These are phyloP conservation scores for Sporothrix brasiliensis DNA, from an alignment of 2,329 filamentous ascomycete genomes.

Conservation along the genomic window DNA sequence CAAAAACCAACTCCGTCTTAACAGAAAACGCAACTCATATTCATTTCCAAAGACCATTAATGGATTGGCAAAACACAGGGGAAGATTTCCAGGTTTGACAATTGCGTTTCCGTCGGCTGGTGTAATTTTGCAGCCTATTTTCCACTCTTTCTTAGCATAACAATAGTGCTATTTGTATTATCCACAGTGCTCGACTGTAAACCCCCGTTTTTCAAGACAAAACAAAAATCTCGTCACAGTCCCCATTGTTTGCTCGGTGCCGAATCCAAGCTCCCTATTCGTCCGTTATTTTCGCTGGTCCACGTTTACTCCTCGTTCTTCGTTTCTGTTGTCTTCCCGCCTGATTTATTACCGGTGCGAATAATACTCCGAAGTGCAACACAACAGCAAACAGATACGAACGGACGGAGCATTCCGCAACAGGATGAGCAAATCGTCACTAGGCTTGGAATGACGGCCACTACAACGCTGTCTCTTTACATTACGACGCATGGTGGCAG, in stretches of 20 bases:
- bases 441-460: no score
- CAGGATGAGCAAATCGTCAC: no score
- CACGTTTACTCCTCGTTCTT: not conserved
- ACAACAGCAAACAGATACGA: not conserved
- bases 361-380: constrained; percentile 20
- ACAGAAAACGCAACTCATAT: constrained; percentile 8
- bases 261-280: constrained; percentile 10
- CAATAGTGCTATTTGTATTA: constrained; percentile 22
- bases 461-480: not conserved
- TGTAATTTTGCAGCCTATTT: constrained; percentile 4
- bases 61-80: not conserved
- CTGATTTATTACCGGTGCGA: constrained; percentile 13
- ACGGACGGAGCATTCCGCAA: no score
- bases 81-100: constrained; percentile 8
- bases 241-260: constrained; percentile 6
- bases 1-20: constrained; percentile 1
- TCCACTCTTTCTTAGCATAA: not conserved
- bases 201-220: not conserved
- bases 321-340: not conserved
- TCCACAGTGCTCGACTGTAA: not conserved
- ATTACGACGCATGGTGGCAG: not conserved
- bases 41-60: constrained; percentile 9
- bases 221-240: not conserved
- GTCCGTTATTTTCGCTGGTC: not conserved
- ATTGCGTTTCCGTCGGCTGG: not conserved